Conservation (phyloP, 1,139 yeast species). For the Saccharomyces pastorianus region DNA sequence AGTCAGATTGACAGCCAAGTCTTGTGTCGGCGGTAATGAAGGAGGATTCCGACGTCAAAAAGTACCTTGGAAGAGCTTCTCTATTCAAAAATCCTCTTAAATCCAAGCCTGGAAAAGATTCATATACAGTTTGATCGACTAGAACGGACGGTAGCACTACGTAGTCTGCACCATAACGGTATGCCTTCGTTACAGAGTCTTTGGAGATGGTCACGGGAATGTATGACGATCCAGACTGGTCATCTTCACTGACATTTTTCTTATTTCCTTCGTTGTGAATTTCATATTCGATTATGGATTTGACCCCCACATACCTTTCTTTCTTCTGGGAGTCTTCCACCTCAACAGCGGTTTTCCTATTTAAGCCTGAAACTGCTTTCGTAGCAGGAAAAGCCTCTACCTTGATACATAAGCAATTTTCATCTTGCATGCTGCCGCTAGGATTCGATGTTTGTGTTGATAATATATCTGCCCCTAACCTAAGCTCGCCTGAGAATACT, state of each 20-base stretch:
- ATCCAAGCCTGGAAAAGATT: slow-evolving; percentile 47
- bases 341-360: slow-evolving; percentile 32
- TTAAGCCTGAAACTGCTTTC: slow-evolving; percentile 38
- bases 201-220: slow-evolving; percentile 28
- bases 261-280: slow-evolving; percentile 26
- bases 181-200: slow-evolving; percentile 41
- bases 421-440: slow-evolving; percentile 19
- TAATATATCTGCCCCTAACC: slow-evolving; percentile 33
- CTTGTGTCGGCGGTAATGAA: slow-evolving; percentile 44
- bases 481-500: slow-evolving; percentile 34
- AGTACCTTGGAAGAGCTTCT: slow-evolving; percentile 47
- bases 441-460: slow-evolving; percentile 1
- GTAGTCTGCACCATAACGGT: slow-evolving; percentile 58
- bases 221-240: slow-evolving; percentile 21
- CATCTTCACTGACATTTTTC: slow-evolving; percentile 11
- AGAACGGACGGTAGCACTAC: slow-evolving; percentile 43
- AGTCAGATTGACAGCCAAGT: slow-evolving; percentile 35
- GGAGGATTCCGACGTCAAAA: slow-evolving; percentile 51
- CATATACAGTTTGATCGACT: slow-evolving; percentile 36
- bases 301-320: slow-evolving; percentile 23
- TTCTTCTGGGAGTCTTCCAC: slow-evolving; percentile 11
- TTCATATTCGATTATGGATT: slow-evolving; percentile 27
- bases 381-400: slow-evolving; percentile 65
- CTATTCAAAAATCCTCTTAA: slow-evolving; percentile 52
- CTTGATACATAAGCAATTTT: slow-evolving; percentile 33